phyloP scores from a whole-genome alignment of 2,329 filamentous ascomycete species.

The Aspergillus brunneoviolaceus region DNA sequence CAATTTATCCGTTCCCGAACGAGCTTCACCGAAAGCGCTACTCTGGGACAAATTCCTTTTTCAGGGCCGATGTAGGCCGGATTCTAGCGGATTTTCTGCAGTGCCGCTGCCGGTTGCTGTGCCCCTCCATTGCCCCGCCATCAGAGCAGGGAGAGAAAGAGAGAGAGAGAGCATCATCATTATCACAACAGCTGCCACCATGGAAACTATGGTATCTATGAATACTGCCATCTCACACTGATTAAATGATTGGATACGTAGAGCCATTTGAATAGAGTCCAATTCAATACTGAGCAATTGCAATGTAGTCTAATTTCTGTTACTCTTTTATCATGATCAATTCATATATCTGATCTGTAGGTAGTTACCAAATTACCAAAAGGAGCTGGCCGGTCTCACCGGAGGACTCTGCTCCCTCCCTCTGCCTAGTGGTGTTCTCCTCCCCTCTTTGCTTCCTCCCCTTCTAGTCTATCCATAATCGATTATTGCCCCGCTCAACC shows the following conservation, averaged over 20 bases:
- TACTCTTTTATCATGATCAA: no score
- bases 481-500: slow-evolving; percentile 13
- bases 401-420: slow-evolving; percentile 42
- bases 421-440: slow-evolving; percentile 1
- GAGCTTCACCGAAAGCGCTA: slow-evolving; percentile 6
- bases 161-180: no score
- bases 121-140: slow-evolving; percentile 10
- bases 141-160: neutral
- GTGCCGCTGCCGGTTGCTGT: neutral
- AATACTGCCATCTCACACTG: no score
- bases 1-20: slow-evolving; percentile 7
- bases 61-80: slow-evolving; percentile 6
- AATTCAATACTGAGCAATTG: no score
- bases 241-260: no score
- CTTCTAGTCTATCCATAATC: neutral
- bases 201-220: no score
- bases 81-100: slow-evolving; percentile 1
- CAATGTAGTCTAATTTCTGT: no score
- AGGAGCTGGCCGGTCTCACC: slow-evolving; percentile 19
- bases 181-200: no score
- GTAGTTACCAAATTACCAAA: neutral
- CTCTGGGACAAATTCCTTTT: slow-evolving; percentile 4
- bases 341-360: no score
- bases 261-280: no score
- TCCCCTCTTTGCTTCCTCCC: neutral